These are phyloP conservation scores for Scutellaria barbata DNA, from an alignment of 257 asterid genomes.

Conservation along the genomic window DNA sequence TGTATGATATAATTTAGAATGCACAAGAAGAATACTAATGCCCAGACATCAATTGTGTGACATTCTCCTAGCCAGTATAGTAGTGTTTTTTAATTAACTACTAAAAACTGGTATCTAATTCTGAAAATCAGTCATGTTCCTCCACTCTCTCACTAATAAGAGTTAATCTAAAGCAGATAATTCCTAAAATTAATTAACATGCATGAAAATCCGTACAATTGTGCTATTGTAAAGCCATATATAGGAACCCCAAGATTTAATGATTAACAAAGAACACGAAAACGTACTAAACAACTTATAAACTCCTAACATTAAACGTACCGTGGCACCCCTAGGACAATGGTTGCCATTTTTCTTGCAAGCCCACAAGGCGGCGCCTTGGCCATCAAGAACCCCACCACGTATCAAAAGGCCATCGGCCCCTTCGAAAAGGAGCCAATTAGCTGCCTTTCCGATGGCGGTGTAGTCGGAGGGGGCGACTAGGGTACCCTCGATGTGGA, in stretches of 20 bases:
- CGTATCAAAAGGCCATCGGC: conserved; percentile 50
- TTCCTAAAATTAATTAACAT: conserved; percentile 12
- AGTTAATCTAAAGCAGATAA: conserved; percentile 28
- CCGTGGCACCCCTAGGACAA: conserved; percentile 67
- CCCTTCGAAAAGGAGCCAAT: conserved; percentile 54
- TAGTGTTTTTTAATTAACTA: too few species aligned
- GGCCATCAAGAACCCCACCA: conserved; percentile 69
- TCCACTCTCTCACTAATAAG: conserved; percentile 38
- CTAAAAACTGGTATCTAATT: not conserved
- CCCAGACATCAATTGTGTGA: too few species aligned
- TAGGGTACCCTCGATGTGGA: conserved; percentile 51
- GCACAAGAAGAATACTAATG: too few species aligned
- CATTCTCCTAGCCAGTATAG: too few species aligned
- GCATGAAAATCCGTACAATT: conserved; percentile 22
- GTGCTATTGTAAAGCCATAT: conserved; percentile 3
- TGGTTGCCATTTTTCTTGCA: conserved; percentile 53
- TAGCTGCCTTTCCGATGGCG: conserved; percentile 34
- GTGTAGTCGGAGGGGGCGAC: conserved; percentile 60
- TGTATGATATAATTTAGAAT: too few species aligned
- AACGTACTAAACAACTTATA: not conserved
- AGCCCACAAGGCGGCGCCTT: conserved; percentile 61
- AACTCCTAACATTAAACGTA: conserved; percentile 26
- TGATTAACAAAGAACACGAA: too few species aligned
- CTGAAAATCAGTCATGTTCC: conserved; percentile 24
- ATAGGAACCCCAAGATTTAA: not conserved